Evolutionary conservation across 192 early-diverging fungal species (phyloP).

Genomic region (Entomortierella beljakovae): DNA sequence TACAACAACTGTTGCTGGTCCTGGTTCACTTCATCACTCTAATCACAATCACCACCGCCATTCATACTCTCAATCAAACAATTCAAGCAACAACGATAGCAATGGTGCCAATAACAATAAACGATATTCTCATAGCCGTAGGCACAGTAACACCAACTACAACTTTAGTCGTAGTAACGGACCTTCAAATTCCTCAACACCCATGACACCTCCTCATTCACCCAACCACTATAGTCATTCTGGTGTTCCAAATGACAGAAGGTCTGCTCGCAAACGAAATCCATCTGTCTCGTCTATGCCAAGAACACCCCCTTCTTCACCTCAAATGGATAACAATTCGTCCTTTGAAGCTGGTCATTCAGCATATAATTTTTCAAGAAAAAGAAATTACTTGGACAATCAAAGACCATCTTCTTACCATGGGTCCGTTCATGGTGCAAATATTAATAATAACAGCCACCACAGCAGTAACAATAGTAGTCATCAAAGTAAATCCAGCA

Average conservation of each 20-base stretch:
- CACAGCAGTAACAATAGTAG: conserved; percentile 2
- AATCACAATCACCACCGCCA: conserved; percentile 23
- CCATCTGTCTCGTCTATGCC: conserved; percentile 44
- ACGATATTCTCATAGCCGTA: conserved; percentile 28
- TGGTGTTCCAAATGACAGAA: not conserved
- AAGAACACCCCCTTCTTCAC: conserved; percentile 41
- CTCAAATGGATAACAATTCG: conserved; percentile 19
- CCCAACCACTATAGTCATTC: conserved; percentile 42
- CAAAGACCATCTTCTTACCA: not conserved
- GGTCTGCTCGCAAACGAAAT: conserved; percentile 28
- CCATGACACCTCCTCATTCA: conserved; percentile 47
- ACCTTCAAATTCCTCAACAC: conserved; percentile 7
- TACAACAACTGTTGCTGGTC: conserved; percentile 19
- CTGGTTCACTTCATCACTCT: conserved; percentile 16
- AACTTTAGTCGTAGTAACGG: conserved; percentile 49
- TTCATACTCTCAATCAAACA: conserved; percentile 6
- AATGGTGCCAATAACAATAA: conserved; percentile 3
- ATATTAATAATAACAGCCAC: not conserved
- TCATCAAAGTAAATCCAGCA: conserved; percentile 3
- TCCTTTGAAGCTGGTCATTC: conserved; percentile 8
- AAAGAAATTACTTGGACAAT: conserved; percentile 12
- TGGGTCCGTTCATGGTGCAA: not conserved
- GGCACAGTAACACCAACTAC: conserved; percentile 35
- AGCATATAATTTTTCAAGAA: conserved; percentile 39
- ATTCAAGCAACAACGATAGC: not conserved